Percentiles rank a stretch among this genome's conserved stretches.
Conservation (phyloP, 2,329 filamentous ascomycete species). For the Fusarium pseudonygamai region DNA sequence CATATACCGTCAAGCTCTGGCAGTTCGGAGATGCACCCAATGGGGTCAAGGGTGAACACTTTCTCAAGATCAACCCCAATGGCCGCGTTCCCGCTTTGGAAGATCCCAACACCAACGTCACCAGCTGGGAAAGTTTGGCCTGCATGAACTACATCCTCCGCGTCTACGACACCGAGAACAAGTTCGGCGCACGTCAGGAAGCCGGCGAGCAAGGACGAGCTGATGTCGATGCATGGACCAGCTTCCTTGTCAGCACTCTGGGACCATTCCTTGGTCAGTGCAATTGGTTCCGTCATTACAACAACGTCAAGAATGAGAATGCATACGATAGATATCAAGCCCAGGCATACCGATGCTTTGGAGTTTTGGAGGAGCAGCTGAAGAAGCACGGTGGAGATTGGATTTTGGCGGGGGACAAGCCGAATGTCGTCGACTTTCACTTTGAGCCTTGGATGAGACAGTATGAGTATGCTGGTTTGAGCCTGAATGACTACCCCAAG, state of each 20-base stretch:
- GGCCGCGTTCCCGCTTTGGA: slow-evolving; percentile 44
- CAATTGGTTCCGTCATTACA: slow-evolving; percentile 20
- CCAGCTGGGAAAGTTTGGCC: slow-evolving; percentile 40
- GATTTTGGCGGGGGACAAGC: slow-evolving; percentile 1
- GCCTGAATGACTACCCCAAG: neutral
- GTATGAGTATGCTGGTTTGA: neutral
- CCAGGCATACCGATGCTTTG: neutral
- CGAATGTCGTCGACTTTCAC: slow-evolving; percentile 22
- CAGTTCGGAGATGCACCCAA: slow-evolving; percentile 17
- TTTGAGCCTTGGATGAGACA: slow-evolving; percentile 22
- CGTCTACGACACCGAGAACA: slow-evolving; percentile 31
- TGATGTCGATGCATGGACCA: slow-evolving; percentile 16
- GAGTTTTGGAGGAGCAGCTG: slow-evolving; percentile 14
- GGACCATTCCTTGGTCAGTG: slow-evolving; percentile 17
- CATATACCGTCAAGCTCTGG: slow-evolving; percentile 40
- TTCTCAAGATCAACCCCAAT: slow-evolving; percentile 45
- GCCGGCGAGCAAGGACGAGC: slow-evolving; percentile 9
- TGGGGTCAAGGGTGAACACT: slow-evolving; percentile 40
- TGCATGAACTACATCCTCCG: slow-evolving; percentile 37
- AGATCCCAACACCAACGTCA: slow-evolving; percentile 47
- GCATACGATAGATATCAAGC: slow-evolving; percentile 10
- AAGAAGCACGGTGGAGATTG: slow-evolving; percentile 10
- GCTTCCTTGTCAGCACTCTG: slow-evolving; percentile 15
- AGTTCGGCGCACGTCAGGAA: slow-evolving; percentile 1
- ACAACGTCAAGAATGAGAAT: slow-evolving; percentile 12